Conservation (phyloP, 164 flowering plant genomes). For the Paratinospora sagittata region DNA sequence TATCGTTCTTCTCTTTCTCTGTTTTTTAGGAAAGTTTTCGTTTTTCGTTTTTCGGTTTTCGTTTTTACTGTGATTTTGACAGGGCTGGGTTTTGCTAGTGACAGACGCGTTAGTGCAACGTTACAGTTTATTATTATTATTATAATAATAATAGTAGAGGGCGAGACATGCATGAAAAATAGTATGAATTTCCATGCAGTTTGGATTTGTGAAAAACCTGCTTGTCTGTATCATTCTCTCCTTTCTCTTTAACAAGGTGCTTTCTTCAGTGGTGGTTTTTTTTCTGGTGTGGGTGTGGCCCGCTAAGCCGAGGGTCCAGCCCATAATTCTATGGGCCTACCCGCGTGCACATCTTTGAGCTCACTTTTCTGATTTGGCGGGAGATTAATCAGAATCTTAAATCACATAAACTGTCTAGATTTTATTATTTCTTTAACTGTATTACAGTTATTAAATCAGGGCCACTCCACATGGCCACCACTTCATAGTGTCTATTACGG, state of each 20-base stretch:
- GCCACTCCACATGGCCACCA: no score
- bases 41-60: background rate
- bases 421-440: background rate
- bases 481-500: no score
- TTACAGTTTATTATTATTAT: background rate
- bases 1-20: background rate
- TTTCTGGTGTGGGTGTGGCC: background rate
- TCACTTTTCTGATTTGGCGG: background rate
- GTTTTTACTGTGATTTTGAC: background rate
- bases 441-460: background rate
- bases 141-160: background rate
- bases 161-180: background rate
- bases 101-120: background rate
- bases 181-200: no score
- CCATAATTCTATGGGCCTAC: background rate
- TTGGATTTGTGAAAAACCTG: no score
- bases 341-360: background rate
- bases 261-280: background rate
- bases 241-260: no score
- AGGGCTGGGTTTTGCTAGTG: background rate
- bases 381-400: background rate
- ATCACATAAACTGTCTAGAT: background rate
- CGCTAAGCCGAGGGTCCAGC: background rate
- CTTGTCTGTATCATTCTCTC: no score
- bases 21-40: background rate